Base-by-base conservation (phyloP, 805 yeast species). In the Candida awuae region DNA sequence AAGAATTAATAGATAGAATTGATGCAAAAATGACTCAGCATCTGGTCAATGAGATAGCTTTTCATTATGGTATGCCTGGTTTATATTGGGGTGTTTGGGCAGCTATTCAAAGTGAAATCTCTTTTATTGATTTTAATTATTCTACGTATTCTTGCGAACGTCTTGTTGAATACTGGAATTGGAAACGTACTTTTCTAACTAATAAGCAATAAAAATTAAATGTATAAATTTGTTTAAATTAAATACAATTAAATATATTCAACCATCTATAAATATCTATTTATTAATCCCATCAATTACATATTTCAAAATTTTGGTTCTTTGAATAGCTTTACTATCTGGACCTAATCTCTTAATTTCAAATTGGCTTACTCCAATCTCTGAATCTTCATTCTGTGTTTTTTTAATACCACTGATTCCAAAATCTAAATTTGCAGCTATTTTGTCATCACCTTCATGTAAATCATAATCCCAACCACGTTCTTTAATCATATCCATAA, bases 21-120 rank as follows among this genome's bases (percentile, higher is more conserved):
- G 31, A 41, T n/a, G 33, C 37, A 8, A 25, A 34, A 8, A 25
- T 32, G 16, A 59, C 79, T 6, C 66, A 66, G 38, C 46, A 43
- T 1, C 58, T 81, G 22, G 70, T 81, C 16, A 56, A 62, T 10
- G 88, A 82, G 53, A 68, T 83, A 17, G 57, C 63, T 12, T 55
- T 68, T 4, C 80, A 72, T 63, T 83, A 80, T 63, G 92, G 92
- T 0, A 59, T 82, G 59, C 92, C 92, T 0, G 92, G 90, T 1
- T 79, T 82, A 51, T 82, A 80, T 55, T 82, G 92, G 92, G 88
- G 90, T 1, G 69, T 83, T 8, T 82, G 92, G 92, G 76, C 87
- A 2, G 79, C 77, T 43, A 82, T 83, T 38, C 92, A 82, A 57
- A 68, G 80, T 43, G 70, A 70, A 39, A 73, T 78, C 17, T 78